Conservation (phyloP, 768 basidiomycete species). For the Pleurotus ostreatus region DNA sequence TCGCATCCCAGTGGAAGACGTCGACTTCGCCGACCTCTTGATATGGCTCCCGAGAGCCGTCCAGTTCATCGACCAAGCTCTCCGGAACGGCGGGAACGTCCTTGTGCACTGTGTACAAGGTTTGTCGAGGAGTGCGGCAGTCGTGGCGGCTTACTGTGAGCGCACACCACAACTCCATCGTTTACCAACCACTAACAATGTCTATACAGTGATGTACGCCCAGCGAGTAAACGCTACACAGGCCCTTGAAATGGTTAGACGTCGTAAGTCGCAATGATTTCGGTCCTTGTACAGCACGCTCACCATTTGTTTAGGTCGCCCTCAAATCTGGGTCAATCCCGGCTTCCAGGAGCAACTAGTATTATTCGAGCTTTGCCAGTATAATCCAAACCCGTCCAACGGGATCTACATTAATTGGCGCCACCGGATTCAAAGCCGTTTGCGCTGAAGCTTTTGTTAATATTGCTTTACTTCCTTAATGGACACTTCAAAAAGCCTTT, state of each 20-base stretch:
- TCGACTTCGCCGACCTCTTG: slow-evolving; percentile 65
- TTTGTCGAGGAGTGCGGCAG: slow-evolving; percentile 61
- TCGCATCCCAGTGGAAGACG: slow-evolving; percentile 67
- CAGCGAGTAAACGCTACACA: slow-evolving; percentile 51
- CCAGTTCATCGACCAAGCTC: slow-evolving; percentile 61
- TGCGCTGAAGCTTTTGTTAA: background rate
- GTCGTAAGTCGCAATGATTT: slow-evolving; percentile 35
- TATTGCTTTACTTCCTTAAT: background rate
- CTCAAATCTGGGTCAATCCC: slow-evolving; percentile 77
- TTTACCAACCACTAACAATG: background rate
- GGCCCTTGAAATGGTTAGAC: slow-evolving; percentile 57
- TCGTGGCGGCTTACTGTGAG: slow-evolving; percentile 77
- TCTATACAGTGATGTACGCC: slow-evolving; percentile 59
- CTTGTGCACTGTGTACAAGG: slow-evolving; percentile 69
- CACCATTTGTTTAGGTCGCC: slow-evolving; percentile 43
- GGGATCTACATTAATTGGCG: slow-evolving; percentile 71
- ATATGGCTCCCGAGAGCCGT: slow-evolving; percentile 64
- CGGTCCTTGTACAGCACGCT: slow-evolving; percentile 4
- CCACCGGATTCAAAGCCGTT: slow-evolving; percentile 43
- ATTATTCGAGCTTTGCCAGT: slow-evolving; percentile 70
- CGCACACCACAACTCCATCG: background rate
- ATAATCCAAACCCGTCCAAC: slow-evolving; percentile 52
- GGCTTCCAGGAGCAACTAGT: slow-evolving; percentile 79
- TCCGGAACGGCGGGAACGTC: slow-evolving; percentile 53
- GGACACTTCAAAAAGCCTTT: background rate